Conservation (phyloP, 2,329 filamentous ascomycete species). For the Lachnellula cervina region DNA sequence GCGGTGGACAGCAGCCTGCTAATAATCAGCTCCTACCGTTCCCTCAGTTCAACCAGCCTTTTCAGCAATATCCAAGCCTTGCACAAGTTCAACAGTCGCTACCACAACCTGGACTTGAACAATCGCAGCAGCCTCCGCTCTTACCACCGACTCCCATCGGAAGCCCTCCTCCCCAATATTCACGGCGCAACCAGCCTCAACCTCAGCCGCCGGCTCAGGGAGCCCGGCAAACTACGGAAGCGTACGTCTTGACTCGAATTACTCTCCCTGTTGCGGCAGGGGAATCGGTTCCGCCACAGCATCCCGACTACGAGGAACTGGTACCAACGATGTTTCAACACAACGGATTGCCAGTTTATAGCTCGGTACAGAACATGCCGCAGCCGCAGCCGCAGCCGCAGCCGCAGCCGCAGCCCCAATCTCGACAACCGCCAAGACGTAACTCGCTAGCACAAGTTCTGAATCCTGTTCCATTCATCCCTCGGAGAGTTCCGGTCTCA, state of each 20-base stretch:
- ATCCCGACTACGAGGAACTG: background rate
- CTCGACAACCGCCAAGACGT: background rate
- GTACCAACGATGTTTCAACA: background rate
- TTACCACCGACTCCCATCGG: too few species aligned
- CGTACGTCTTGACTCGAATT: background rate
- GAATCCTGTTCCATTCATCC: background rate
- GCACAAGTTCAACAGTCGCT: too few species aligned
- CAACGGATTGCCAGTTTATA: background rate
- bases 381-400: background rate
- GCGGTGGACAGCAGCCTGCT: too few species aligned
- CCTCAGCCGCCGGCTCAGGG: too few species aligned
- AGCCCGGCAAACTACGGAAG: background rate
- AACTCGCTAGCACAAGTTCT: background rate
- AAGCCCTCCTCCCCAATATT: background rate
- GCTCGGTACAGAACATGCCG: background rate
- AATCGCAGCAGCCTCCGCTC: too few species aligned
- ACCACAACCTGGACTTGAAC: too few species aligned
- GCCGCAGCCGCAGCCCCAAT: too few species aligned
- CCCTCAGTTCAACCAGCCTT: too few species aligned
- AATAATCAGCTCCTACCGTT: too few species aligned
- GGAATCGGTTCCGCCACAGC: background rate
- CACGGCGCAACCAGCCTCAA: background rate
- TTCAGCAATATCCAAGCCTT: too few species aligned
- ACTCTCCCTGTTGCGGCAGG: background rate
- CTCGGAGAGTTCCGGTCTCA: background rate